phyloP scores from a whole-genome alignment of 1,284 basidiomycete genomes.

The Porodaedalea pini region DNA sequence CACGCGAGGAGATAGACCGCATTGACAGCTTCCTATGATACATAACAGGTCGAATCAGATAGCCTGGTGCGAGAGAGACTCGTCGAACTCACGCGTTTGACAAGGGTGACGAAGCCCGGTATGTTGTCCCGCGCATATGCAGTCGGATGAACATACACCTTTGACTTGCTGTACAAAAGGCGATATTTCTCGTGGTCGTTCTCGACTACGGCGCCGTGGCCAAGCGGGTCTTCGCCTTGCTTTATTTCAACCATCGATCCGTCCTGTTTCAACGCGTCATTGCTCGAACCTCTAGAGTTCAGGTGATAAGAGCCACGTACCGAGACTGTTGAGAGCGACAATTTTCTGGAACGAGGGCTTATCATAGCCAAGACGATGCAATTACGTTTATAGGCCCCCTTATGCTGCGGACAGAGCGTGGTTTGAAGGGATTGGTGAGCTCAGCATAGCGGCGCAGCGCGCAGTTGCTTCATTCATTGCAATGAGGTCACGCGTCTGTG shows the following conservation, averaged over 20 bases:
- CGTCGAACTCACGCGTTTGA: constrained; percentile 61
- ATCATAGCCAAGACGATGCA: constrained; percentile 1
- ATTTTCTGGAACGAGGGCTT: background rate
- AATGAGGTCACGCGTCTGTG: background rate
- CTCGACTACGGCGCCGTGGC: constrained; percentile 29
- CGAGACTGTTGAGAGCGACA: constrained; percentile 19
- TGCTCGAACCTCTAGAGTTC: background rate
- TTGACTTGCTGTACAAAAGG: constrained; percentile 84
- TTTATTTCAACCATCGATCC: constrained; percentile 82
- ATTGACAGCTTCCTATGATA: constrained; percentile 60
- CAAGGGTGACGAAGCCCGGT: constrained; percentile 85
- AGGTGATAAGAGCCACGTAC: constrained; percentile 2
- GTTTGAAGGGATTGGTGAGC: background rate
- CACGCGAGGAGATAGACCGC: constrained; percentile 76
- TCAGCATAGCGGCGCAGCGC: background rate
- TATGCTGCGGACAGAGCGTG: constrained; percentile 6
- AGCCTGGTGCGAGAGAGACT: background rate
- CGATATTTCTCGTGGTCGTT: constrained; percentile 58
- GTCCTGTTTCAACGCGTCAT: constrained; percentile 31
- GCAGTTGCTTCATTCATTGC: constrained; percentile 4
- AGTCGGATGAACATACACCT: constrained; percentile 93
- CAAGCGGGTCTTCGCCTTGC: constrained; percentile 32
- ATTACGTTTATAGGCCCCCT: background rate
- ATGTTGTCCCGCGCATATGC: constrained; percentile 91
- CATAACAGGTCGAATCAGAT: constrained; percentile 11